phyloP scores from a whole-genome alignment of 192 early-diverging fungal genomes.

The Podila epigama region DNA sequence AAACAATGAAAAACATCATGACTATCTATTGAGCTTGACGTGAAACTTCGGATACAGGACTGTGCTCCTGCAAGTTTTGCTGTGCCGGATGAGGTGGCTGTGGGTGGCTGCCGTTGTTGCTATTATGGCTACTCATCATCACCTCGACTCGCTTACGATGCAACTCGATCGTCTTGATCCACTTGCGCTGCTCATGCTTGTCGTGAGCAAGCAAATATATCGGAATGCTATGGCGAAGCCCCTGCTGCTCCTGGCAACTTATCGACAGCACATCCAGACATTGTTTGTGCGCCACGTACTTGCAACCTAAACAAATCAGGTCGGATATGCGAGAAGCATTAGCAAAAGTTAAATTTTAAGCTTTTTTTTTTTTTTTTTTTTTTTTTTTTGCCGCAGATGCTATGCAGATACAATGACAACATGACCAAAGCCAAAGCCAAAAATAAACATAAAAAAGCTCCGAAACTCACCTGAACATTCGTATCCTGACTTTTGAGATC shows the following conservation, averaged over 20 bases:
- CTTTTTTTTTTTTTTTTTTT: not conserved
- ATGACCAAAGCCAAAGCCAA: no score
- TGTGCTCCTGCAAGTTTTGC: no score
- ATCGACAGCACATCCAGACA: slow-evolving; percentile 44
- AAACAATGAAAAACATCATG: no score
- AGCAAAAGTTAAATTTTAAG: not conserved
- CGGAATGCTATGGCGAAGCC: slow-evolving; percentile 39
- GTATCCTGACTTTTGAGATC: slow-evolving; percentile 47
- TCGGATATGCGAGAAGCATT: not conserved
- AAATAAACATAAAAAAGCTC: not conserved
- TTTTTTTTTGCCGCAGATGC: no score
- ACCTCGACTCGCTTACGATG: slow-evolving; percentile 31
- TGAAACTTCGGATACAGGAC: no score
- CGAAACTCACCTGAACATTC: slow-evolving; percentile 24
- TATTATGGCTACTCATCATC: not conserved
- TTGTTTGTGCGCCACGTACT: slow-evolving; percentile 48
- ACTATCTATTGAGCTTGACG: no score
- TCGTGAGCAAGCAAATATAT: slow-evolving; percentile 48
- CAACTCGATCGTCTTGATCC: slow-evolving; percentile 49
- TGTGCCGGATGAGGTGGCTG: no score
- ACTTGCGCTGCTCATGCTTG: slow-evolving; percentile 44
- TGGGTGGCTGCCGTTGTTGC: slow-evolving; percentile 1
- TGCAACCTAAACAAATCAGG: slow-evolving; percentile 25
- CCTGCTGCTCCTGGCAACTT: slow-evolving; percentile 50
- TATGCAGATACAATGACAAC: not conserved